These are phyloP conservation scores for Telopea speciosissima DNA, from an alignment of 177 flowering plant genomes.

Conservation along the genomic window DNA sequence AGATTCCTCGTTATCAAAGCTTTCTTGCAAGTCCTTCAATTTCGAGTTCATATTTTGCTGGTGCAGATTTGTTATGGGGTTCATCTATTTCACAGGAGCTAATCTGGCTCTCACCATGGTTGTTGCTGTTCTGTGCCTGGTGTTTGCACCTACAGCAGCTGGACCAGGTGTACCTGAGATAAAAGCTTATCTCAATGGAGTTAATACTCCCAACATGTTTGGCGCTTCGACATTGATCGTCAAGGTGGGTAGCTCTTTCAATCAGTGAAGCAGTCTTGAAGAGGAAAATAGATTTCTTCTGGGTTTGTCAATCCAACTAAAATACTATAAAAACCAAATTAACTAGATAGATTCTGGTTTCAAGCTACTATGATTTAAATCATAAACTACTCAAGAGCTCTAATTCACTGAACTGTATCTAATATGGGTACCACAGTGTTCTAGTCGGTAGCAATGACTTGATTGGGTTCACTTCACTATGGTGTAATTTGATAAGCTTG, in stretches of 20 bases:
- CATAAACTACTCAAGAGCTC: no score
- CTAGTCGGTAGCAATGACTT: no score
- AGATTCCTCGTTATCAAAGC: not conserved
- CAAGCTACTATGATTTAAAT: no score
- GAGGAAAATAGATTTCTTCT: not conserved
- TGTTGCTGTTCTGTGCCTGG: constrained; percentile 62
- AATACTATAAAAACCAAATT: no score
- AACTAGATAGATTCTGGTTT: no score
- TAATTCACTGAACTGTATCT: no score
- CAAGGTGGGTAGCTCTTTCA: constrained; percentile 42
- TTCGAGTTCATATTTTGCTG: not conserved
- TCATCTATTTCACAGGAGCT: constrained; percentile 43
- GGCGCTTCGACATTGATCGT: constrained; percentile 77
- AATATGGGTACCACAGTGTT: no score
- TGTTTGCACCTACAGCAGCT: constrained; percentile 91
- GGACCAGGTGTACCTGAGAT: constrained; percentile 98
- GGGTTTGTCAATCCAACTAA: not conserved
- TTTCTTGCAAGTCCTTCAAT: not conserved
- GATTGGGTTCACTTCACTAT: no score
- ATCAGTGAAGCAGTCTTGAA: not conserved
- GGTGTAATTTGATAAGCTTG: no score
- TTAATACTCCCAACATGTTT: constrained; percentile 85
- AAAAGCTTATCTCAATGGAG: constrained; percentile 93
- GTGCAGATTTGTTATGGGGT: constrained; percentile 62
- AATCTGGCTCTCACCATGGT: constrained; percentile 54